Conservation (phyloP, 2,329 filamentous ascomycete species). For the Bipolaris sorokiniana region DNA sequence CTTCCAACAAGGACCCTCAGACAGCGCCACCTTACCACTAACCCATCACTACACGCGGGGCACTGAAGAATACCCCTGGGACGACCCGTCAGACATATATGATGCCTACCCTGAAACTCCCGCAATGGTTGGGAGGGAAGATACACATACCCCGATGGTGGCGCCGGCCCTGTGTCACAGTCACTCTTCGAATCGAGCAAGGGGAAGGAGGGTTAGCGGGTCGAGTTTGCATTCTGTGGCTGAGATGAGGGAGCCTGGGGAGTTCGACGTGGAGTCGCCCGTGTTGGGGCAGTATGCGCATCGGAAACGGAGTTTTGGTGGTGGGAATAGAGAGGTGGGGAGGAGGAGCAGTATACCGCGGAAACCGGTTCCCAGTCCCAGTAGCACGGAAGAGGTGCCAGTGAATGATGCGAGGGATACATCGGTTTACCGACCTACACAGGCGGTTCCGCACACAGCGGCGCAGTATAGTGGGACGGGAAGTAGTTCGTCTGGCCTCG, state of each 20-base stretch:
- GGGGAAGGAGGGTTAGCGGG: conserved; percentile 43
- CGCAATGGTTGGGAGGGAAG: conserved; percentile 24
- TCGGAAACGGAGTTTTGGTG: neutral
- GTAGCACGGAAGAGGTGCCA: neutral
- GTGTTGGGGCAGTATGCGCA: conserved; percentile 22
- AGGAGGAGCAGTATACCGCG: conserved; percentile 34
- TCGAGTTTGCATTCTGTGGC: conserved; percentile 41
- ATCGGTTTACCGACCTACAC: neutral
- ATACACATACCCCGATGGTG: conserved; percentile 29
- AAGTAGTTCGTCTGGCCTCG: conserved; percentile 34
- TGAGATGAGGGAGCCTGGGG: conserved; percentile 42
- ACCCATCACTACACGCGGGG: conserved; percentile 25
- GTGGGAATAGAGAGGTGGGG: neutral
- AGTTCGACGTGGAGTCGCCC: conserved; percentile 27
- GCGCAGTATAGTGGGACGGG: conserved; percentile 27
- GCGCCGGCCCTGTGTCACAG: conserved; percentile 40
- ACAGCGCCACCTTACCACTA: conserved; percentile 17
- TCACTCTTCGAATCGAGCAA: conserved; percentile 43
- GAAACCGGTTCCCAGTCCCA: conserved; percentile 30
- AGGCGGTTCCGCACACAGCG: neutral
- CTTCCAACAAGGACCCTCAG: conserved; percentile 35
- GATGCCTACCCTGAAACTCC: conserved; percentile 13
- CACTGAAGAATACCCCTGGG: conserved; percentile 31
- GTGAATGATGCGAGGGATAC: neutral
- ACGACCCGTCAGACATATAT: conserved; percentile 28